Conservation (phyloP, 75 land plant genomes). For the Pinus tabuliformis region DNA sequence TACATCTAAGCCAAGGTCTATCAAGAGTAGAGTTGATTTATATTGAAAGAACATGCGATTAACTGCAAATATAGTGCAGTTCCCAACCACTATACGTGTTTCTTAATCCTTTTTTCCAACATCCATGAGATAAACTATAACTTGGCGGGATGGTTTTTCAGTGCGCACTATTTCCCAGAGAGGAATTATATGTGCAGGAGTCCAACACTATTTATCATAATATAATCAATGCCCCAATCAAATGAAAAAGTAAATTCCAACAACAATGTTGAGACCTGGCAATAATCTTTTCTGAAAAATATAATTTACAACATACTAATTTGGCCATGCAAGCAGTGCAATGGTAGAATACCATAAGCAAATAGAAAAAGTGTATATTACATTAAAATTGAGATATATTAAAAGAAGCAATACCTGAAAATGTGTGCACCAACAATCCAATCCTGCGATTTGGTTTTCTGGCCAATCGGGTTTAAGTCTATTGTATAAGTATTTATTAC, state of each 20-base stretch:
- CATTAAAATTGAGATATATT: background rate
- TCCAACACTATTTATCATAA: conserved; percentile 13
- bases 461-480: conserved; percentile 67
- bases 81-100: conserved; percentile 79
- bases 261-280: background rate
- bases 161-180: conserved; percentile 83
- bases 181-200: conserved; percentile 78
- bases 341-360: background rate
- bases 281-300: background rate
- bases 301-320: too few species aligned
- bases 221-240: background rate
- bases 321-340: background rate
- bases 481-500: conserved; percentile 82
- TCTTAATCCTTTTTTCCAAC: conserved; percentile 70
- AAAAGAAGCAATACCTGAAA: conserved; percentile 47
- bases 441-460: conserved; percentile 62
- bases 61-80: conserved; percentile 88
- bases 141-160: conserved; percentile 66
- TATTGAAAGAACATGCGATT: conserved; percentile 90
- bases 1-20: conserved; percentile 67
- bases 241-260: background rate
- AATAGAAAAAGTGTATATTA: background rate
- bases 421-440: conserved; percentile 79
- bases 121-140: conserved; percentile 68
- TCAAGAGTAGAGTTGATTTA: conserved; percentile 56